Evolutionary conservation across 108 stramenopile genomes (phyloP), one percentile per base, ranked within the genome.

Genomic region (Pseudonitzschia pungens): DNA sequence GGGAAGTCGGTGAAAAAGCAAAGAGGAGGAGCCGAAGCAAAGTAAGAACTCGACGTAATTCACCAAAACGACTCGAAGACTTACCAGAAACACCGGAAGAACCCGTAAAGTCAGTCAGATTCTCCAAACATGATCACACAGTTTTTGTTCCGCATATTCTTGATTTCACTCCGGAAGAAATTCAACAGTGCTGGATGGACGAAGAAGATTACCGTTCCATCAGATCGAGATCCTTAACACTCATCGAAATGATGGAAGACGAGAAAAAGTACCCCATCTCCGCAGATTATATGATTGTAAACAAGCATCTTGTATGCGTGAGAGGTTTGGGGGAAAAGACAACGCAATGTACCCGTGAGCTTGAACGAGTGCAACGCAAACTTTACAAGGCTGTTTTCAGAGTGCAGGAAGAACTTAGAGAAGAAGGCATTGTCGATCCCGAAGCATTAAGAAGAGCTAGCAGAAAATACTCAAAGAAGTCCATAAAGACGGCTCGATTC

Each of bases 231-330:
- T 62, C 60, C n/a, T 15, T 62, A 3, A 18, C 33, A 29, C 36
- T 62, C 15, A 62, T 62, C 16, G 60, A 62, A 40, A 62, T 62
- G 60, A 62, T 62, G 60, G 60, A 62, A 62, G 60, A 62, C 7
- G 36, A 33, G 36, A 62, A 62, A 33, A 33, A 41, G 14, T 40
- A 62, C n/a, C 60, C 60, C 14, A 41, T 62, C 14, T 62, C 60
- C n/a, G 60, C 60, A 4, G 60, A 62, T 33, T 40, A 33, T n/a
- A 62, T 62, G 60, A 62, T 62, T 33, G 60, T 62, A 21, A 62
- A 62, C 36, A 62, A 62, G n/a, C 60, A 62, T 33, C 22, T 62
- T 40, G 60, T 62, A 16, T 62, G 60, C 16, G 60, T 62, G 5
- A 33, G 60, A 40, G 60, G 60, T 5, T 62, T 62, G 36, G 60